phyloP scores from a whole-genome alignment of 345 rosid species.

The Murraya paniculata region DNA sequence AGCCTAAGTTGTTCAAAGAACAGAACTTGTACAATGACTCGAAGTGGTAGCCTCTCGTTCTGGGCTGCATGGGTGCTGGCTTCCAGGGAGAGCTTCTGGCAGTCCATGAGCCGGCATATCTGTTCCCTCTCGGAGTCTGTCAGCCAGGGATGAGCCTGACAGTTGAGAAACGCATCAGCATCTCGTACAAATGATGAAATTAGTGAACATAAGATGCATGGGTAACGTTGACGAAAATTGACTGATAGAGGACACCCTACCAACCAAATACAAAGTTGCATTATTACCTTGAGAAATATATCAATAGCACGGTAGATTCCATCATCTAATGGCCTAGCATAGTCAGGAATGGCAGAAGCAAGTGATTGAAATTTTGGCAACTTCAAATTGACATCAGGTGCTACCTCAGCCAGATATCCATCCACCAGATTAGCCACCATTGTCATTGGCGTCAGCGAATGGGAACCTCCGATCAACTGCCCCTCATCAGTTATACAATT shows the following conservation, averaged over 20 bases:
- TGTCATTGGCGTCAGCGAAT: conserved; percentile 50
- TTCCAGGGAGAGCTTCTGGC: conserved; percentile 87
- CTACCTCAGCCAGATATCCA: conserved; percentile 87
- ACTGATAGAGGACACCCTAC: background rate
- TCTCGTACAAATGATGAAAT: background rate
- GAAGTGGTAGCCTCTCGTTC: conserved; percentile 84
- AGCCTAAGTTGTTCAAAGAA: conserved; percentile 93
- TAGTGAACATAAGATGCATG: background rate
- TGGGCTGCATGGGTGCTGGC: conserved; percentile 93
- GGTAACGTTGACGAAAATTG: background rate
- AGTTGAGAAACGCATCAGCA: conserved; percentile 2
- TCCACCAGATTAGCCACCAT: conserved; percentile 80
- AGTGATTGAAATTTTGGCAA: conserved; percentile 63
- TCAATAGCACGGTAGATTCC: conserved; percentile 91
- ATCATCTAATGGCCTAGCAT: conserved; percentile 74
- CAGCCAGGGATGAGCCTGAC: conserved; percentile 93
- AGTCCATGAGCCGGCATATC: conserved; percentile 72
- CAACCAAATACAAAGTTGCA: background rate
- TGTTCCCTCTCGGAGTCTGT: conserved; percentile 77
- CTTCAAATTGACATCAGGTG: conserved; percentile 85
- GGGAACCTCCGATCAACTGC: conserved; percentile 47
- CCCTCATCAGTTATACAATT: conserved; percentile 46
- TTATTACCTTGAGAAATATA: conserved; percentile 74
- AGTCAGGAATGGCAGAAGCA: conserved; percentile 66
- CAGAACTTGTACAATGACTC: conserved; percentile 82